A percentile compares a stretch with the other conserved stretches of the same genome.
These are phyloP conservation scores for Elaphomyces granulatus DNA, from an alignment of 495 filamentous ascomycete genomes.

Conservation along the genomic window DNA sequence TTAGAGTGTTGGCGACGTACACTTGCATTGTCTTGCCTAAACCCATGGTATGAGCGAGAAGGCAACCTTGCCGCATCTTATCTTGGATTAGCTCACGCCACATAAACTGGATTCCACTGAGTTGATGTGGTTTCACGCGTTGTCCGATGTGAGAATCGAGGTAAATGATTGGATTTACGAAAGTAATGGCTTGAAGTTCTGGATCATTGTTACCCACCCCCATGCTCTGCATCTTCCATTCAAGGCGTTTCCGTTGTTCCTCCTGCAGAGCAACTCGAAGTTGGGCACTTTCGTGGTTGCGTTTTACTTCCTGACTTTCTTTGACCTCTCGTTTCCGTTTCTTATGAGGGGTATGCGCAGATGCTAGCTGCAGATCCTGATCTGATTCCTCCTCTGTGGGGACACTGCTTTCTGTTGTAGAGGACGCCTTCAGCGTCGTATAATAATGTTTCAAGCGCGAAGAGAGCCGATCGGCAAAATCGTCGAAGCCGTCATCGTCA, in stretches of 20 bases:
- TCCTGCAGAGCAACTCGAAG: constrained; percentile 32
- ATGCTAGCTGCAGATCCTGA: constrained; percentile 1
- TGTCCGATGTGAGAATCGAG: constrained; percentile 33
- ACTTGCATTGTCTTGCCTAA: constrained; percentile 89
- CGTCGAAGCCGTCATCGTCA: constrained; percentile 10
- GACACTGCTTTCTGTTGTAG: neutral
- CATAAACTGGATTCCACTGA: constrained; percentile 69
- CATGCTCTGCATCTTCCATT: constrained; percentile 24
- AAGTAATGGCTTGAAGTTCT: constrained; percentile 49
- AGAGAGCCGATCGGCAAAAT: constrained; percentile 15
- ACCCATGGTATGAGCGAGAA: constrained; percentile 88
- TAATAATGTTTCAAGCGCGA: constrained; percentile 10
- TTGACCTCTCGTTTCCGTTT: constrained; percentile 34
- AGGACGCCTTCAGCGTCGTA: neutral
- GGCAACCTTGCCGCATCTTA: constrained; percentile 49
- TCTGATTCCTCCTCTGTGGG: constrained; percentile 7
- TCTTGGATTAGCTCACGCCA: constrained; percentile 67
- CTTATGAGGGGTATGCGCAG: constrained; percentile 15
- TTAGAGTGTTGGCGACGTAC: constrained; percentile 22
- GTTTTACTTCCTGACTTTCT: constrained; percentile 32
- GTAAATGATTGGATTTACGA: constrained; percentile 45
- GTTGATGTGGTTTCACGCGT: constrained; percentile 44
- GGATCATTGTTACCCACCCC: constrained; percentile 27
- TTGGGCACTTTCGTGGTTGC: constrained; percentile 32
- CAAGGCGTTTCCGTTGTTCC: constrained; percentile 34